Evolutionary conservation across 1,284 basidiomycete genomes (phyloP).

Genomic region (Blastosporella zonata): DNA sequence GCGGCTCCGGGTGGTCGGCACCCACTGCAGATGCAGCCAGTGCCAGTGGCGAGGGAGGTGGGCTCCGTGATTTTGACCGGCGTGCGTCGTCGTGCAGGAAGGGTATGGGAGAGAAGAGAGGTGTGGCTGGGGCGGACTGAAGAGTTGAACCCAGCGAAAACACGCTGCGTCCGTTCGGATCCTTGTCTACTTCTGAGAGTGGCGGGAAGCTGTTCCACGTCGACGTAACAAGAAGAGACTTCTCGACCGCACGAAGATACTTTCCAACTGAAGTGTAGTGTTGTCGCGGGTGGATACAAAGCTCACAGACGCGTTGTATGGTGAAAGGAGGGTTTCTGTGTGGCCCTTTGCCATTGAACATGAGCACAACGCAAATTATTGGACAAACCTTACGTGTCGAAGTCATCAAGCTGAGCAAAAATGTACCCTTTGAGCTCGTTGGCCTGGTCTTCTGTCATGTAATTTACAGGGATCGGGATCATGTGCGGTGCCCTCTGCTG

Average conservation of each 20-base stretch:
- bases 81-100: slow-evolving; percentile 78
- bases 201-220: slow-evolving; percentile 68
- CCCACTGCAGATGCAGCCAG: slow-evolving; percentile 37
- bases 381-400: slow-evolving; percentile 60
- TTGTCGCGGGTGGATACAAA: slow-evolving; percentile 68
- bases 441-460: slow-evolving; percentile 65
- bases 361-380: slow-evolving; percentile 13
- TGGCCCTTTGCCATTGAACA: neutral
- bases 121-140: slow-evolving; percentile 63
- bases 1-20: slow-evolving; percentile 30
- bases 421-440: slow-evolving; percentile 57
- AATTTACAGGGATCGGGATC: slow-evolving; percentile 54
- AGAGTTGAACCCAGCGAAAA: slow-evolving; percentile 40
- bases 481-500: slow-evolving; percentile 43
- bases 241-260: slow-evolving; percentile 88
- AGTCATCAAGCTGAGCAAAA: slow-evolving; percentile 68
- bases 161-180: slow-evolving; percentile 38
- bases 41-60: slow-evolving; percentile 68
- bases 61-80: slow-evolving; percentile 70
- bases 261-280: slow-evolving; percentile 84
- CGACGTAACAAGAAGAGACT: slow-evolving; percentile 83
- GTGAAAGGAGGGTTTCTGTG: slow-evolving; percentile 81
- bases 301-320: slow-evolving; percentile 87
- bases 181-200: slow-evolving; percentile 40
- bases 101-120: slow-evolving; percentile 80